A percentile compares a stretch with the other conserved stretches of the same genome.
phyloP scores from a whole-genome alignment of 1,139 yeast genomes.

The Geotrichum aggregatum region DNA sequence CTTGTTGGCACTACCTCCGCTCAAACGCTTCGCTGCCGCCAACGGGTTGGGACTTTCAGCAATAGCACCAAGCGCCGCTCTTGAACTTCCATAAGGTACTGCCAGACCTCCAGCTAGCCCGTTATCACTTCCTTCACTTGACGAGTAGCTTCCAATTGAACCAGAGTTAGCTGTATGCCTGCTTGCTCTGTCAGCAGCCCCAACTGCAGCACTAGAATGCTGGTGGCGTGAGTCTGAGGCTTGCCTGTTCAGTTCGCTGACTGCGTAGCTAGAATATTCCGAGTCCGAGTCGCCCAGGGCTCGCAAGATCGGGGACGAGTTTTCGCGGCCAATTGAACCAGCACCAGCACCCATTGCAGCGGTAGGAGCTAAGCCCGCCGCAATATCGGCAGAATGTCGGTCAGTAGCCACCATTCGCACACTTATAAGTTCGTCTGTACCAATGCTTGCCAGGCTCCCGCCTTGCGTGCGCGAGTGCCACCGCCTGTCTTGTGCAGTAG shows the following conservation, averaged over 20 bases:
- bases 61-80: not conserved
- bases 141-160: slow-evolving; percentile 17
- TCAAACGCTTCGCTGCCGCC: not conserved
- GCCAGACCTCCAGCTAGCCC: not conserved
- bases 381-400: not conserved
- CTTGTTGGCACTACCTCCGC: not conserved
- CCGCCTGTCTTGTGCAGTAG: slow-evolving; percentile 32
- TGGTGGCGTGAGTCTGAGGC: too few relatives aligned
- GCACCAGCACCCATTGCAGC: not conserved
- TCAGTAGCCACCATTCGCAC: slow-evolving; percentile 58
- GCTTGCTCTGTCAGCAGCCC: not conserved
- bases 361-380: not conserved
- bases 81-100: not conserved
- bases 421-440: slow-evolving; percentile 78
- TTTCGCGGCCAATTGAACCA: not conserved
- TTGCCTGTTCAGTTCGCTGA: not conserved
- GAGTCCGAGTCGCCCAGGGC: slow-evolving; percentile 5
- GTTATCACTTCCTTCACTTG: slow-evolving; percentile 3
- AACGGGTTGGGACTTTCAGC: slow-evolving; percentile 3
- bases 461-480: slow-evolving; percentile 58
- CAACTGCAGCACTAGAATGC: too few relatives aligned
- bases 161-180: slow-evolving; percentile 3
- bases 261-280: slow-evolving; percentile 8
- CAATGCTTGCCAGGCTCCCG: slow-evolving; percentile 76
- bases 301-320: slow-evolving; percentile 12